A percentile compares a stretch with the other conserved stretches of the same genome.
Evolutionary conservation across 1,284 basidiomycete genomes (phyloP).

Genomic region (Leccinum ponderosum): DNA sequence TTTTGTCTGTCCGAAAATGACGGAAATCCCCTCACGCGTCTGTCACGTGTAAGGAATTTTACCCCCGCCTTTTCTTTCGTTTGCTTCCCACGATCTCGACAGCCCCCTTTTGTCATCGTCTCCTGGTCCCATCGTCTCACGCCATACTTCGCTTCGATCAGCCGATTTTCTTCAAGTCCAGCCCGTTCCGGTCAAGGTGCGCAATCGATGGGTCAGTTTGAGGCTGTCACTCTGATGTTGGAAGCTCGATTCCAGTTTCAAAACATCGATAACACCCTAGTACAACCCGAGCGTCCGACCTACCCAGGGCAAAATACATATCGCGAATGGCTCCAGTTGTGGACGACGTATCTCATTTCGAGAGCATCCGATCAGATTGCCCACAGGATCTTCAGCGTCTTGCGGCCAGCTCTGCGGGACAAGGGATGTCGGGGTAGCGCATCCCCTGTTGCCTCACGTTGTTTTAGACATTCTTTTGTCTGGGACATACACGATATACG

Average conservation of each 20-base stretch:
- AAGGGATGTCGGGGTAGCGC: constrained; percentile 92
- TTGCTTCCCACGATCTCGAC: too few species aligned
- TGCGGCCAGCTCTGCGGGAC: constrained; percentile 78
- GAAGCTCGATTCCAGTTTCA: constrained; percentile 73
- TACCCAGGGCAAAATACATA: constrained; percentile 81
- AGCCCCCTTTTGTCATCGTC: too few species aligned
- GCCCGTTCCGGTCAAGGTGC: constrained; percentile 63
- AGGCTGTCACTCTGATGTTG: constrained; percentile 88
- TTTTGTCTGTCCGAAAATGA: too few species aligned
- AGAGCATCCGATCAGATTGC: constrained; percentile 58
- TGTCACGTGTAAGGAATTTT: too few species aligned
- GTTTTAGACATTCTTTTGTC: constrained; percentile 87
- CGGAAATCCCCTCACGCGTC: too few species aligned
- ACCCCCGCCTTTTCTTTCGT: too few species aligned
- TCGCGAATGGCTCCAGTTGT: constrained; percentile 94
- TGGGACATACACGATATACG: constrained; percentile 72
- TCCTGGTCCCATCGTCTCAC: too few species aligned
- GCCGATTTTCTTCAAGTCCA: too few species aligned
- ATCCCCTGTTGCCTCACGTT: constrained; percentile 91
- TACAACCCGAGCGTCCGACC: constrained; percentile 62
- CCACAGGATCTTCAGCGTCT: constrained; percentile 74
- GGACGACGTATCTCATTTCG: constrained; percentile 86
- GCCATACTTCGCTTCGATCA: too few species aligned
- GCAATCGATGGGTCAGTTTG: constrained; percentile 77
- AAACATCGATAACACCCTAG: constrained; percentile 40